Percentiles rank a stretch among this genome's conserved stretches.
Conservation (phyloP, 1,284 basidiomycete species). For the Hypsizygus ulmarius region DNA sequence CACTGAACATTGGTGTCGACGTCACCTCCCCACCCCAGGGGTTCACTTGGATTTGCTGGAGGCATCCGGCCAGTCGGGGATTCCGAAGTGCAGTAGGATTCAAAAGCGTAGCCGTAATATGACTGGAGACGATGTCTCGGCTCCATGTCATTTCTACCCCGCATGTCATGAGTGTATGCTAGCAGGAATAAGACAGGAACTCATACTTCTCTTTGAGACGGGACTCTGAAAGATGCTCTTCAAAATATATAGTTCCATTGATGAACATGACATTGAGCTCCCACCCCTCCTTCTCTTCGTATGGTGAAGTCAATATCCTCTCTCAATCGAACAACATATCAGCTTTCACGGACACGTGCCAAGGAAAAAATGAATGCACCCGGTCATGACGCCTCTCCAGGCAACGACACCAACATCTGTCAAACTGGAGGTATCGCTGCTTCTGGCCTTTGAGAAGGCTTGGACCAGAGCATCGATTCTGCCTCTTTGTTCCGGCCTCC, state of each 20-base stretch:
- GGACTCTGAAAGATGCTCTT: slow-evolving; percentile 68
- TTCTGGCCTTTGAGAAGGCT: slow-evolving; percentile 43
- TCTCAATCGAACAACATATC: slow-evolving; percentile 25
- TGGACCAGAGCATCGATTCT: slow-evolving; percentile 64
- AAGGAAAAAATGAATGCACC: slow-evolving; percentile 43
- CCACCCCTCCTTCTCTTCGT: slow-evolving; percentile 79
- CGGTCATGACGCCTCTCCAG: slow-evolving; percentile 93
- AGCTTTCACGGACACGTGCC: slow-evolving; percentile 11
- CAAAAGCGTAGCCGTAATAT: slow-evolving; percentile 85
- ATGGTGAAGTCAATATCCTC: slow-evolving; percentile 75
- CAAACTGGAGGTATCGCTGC: slow-evolving; percentile 22
- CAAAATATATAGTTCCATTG: slow-evolving; percentile 77
- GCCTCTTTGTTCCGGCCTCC: slow-evolving; percentile 60
- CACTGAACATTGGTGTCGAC: slow-evolving; percentile 96
- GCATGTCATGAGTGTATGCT: not conserved
- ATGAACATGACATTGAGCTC: slow-evolving; percentile 85
- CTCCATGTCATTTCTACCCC: slow-evolving; percentile 52
- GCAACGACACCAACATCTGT: slow-evolving; percentile 62
- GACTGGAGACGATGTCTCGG: slow-evolving; percentile 57
- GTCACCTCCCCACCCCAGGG: slow-evolving; percentile 75
- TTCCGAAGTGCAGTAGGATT: slow-evolving; percentile 77
- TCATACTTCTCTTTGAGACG: slow-evolving; percentile 59
- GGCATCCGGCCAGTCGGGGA: slow-evolving; percentile 25
- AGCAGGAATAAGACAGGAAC: not conserved
- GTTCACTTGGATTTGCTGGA: slow-evolving; percentile 25